Evolutionary conservation across 202 grass and related monocot species (phyloP).

Genomic region (Musa balbisiana): DNA sequence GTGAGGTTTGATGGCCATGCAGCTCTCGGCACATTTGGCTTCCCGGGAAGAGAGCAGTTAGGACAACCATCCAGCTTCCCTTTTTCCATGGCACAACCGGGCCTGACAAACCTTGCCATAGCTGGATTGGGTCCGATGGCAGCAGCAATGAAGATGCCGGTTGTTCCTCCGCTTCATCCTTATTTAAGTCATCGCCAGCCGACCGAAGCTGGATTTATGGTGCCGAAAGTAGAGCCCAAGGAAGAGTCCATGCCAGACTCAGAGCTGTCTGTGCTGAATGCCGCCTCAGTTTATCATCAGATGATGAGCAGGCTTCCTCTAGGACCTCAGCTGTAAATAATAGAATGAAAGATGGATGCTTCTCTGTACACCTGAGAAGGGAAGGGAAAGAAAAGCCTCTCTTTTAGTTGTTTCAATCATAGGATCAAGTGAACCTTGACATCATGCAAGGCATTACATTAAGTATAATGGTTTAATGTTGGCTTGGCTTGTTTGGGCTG

Average conservation of each 20-base stretch:
- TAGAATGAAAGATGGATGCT: constrained; percentile 15
- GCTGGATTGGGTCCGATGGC: constrained; percentile 15
- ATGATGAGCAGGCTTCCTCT: constrained; percentile 51
- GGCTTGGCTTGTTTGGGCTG: not conserved
- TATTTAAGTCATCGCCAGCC: not conserved
- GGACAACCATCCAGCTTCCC: constrained; percentile 33
- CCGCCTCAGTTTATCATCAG: constrained; percentile 37
- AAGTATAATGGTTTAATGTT: not conserved
- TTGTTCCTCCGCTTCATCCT: not conserved
- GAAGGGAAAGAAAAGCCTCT: not conserved
- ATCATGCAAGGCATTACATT: not conserved
- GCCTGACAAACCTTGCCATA: constrained; percentile 28
- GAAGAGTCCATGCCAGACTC: constrained; percentile 23
- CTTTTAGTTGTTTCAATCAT: not conserved
- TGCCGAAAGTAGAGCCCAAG: constrained; percentile 36
- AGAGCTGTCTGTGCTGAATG: constrained; percentile 1
- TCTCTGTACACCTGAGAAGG: not conserved
- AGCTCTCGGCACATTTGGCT: constrained; percentile 24
- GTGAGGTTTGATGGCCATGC: not conserved
- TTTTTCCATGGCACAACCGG: constrained; percentile 38
- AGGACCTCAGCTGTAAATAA: constrained; percentile 66
- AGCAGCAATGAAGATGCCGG: constrained; percentile 14
- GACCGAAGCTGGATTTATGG: constrained; percentile 15
- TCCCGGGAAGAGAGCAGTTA: constrained; percentile 35
- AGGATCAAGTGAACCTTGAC: not conserved